Base-by-base conservation (phyloP, 148 eudicot genomes). In the Pouteria glomerata region DNA sequence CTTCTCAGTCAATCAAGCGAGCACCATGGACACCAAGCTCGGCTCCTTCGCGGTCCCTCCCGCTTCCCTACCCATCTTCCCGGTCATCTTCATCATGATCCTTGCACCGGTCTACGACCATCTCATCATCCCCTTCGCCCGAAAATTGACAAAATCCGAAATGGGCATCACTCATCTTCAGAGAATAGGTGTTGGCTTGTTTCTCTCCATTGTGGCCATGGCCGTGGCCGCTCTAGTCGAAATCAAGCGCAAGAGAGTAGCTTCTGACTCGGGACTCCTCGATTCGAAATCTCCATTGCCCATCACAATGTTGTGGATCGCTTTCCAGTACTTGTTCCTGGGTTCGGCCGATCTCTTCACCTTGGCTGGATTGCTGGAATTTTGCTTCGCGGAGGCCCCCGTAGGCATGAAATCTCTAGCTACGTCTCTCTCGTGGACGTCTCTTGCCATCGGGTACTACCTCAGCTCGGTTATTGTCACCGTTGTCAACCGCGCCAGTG, bases 331-430 rank as follows among this genome's bases (percentile, higher is more conserved):
- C 71, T 69, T 87, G 47, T 70, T 88, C 34, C 77, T 88, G 2
- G 96, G 96, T 8, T 86, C 96, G 12, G 96, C 96, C 0, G 97
- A 91, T 66, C 84, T 91, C 2, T 91, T 91, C 66, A 82, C 89
- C 45, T 66, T 91, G 33, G 93, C 97, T 0, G 97, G 93, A 8
- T 72, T 90, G 73, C 53, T 90, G 61, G 96, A 90, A 77, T 90
- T 90, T 56, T 86, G 85, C 80, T 90, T 90, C 81, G 83, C 93
- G 0, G 96, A 90, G 66, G 96, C 96, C 12, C 96, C 96, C 0
- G 52, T 64, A 6, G 79, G 86, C 27, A 91, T 88, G 93, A 72
- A 89, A 56, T 91, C 93, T 0, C 62, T 88, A 15, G 97, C 97
- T 8, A 91, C 93, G 0, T 85, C 93, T 1, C 84, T 91, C 34